Base-by-base conservation (phyloP, 768 basidiomycete genomes). In the Psilocybe sp. region DNA sequence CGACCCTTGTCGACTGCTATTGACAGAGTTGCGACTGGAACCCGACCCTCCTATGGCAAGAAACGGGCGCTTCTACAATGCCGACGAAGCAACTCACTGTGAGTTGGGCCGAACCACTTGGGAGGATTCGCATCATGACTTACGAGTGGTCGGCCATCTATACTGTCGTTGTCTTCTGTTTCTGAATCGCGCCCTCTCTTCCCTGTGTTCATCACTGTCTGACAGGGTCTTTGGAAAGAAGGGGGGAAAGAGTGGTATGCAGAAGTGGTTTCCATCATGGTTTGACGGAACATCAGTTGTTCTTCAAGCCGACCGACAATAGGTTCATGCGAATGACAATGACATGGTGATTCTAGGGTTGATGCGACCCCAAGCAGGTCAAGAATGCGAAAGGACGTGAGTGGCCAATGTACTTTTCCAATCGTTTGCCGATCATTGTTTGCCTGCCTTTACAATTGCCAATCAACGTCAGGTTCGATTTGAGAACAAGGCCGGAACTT, bases 151-250 rank as follows among this genome's bases (percentile, higher is more conserved):
- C 84, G 76, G 50, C 82, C 81, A 43, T 59, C 56, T 28, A 28
- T 7, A 7, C 23, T 28, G 11, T 74, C 69, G 46, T 64, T 67
- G 18, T 53, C 52, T 36, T 71, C 68, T 32, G 65, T 69, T 12
- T 79, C 77, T 5, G 84, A 85, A 2, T 85, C 87, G 54, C 84
- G 82, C 3, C 82, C 67, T 50, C 86, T 76, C 60, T 87, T 87
- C 48, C 51, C 54, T n/a, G 56, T 51, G 39, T 47, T 61, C 55
- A 58, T 60, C 18, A 63, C 47, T 18, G 52, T 44, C 28, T 50
- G 53, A 51, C 68, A 72, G 44, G 62, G 62, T 36, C 60, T 61
- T 56, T 68, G 69, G 56, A 76, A 71, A n/a, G 71, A 58, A 28
- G 73, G 66, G 14, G 78, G 70, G 33, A 59, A 53, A 45, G 55